Base-by-base conservation (phyloP, 306 rosid species). In the Cicer yamashitae region DNA sequence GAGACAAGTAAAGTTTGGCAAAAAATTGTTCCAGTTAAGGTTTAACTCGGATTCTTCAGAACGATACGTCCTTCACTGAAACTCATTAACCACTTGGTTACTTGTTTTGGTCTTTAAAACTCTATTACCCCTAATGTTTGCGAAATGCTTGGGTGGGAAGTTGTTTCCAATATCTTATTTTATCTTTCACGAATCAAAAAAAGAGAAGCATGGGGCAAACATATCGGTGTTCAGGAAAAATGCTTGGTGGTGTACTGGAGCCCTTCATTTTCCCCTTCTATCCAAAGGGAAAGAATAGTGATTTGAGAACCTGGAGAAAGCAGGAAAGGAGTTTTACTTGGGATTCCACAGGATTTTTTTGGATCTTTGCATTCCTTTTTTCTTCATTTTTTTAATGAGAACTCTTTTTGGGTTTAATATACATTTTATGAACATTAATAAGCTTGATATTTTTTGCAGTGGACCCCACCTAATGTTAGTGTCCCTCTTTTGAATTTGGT, bases 381-480 rank as follows among this genome's bases (percentile, higher is more conserved):
- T 47, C 20, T 52, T 25, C 69, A 38, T 30, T 69, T 69, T 46
- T 45, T 52, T 63, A 10, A 57, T 17, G 67, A 46, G 20, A 62
- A 40, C 12, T 51, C 38, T 46, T 52, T 15, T 30, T 40, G 53
- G 38, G 34, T 70, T 47, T 51, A 12, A 41, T 59, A 34, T 37
- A 47, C 45, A 76, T 68, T 45, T 56, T 48, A 52, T 74, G 39
- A 70, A 67, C 40, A 38, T 58, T 83, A 38, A 13, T 71, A 52
- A n/a, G 77, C 48, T 80, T 74, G 47, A 8, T 78, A n/a, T 63
- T 45, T 65, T 80, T 80, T 86, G 89, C 96, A 96, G 99, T 96
- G 99, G 99, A 68, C 87, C 71, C 99, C 99, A n/a, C 81, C 99
- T 39, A 96, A 96, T 67, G 96, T 96, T 39, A 92, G 92, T 46